Percentiles rank a stretch among this genome's conserved stretches.
These are phyloP conservation scores for Fraxinus anomala DNA, from an alignment of 257 asterid genomes.

Conservation along the genomic window DNA sequence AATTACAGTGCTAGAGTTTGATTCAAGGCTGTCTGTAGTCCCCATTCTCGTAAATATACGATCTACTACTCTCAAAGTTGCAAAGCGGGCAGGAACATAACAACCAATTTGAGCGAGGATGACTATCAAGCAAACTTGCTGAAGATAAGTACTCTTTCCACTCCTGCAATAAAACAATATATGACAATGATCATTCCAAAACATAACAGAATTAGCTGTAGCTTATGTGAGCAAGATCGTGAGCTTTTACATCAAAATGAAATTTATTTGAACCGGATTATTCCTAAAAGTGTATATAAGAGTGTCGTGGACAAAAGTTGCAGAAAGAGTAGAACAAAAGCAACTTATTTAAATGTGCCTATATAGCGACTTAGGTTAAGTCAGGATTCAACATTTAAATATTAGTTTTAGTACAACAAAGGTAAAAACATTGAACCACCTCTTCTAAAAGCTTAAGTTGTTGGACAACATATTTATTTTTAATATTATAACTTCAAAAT, in stretches of 20 bases:
- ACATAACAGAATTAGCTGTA: slow-evolving; percentile 14
- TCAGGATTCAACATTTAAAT: no score
- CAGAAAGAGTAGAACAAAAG: not conserved
- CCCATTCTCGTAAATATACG: slow-evolving; percentile 99
- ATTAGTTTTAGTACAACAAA: no score
- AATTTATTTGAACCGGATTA: slow-evolving; percentile 4
- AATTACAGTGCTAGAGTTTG: slow-evolving; percentile 92
- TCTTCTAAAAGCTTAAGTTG: not conserved
- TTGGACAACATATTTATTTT: no score
- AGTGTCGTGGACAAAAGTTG: slow-evolving; percentile 15
- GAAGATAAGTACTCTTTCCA: slow-evolving; percentile 97
- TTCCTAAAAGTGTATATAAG: slow-evolving; percentile 11
- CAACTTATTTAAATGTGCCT: not conserved
- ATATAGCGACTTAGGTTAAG: no score
- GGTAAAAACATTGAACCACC: no score
- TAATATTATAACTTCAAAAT: no score
- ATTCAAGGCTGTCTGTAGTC: slow-evolving; percentile 81
- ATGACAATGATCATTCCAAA: slow-evolving; percentile 18
- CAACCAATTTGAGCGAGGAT: slow-evolving; percentile 99
- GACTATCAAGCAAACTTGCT: slow-evolving; percentile 83
- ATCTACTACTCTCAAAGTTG: slow-evolving; percentile 82
- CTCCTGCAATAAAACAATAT: slow-evolving; percentile 62
- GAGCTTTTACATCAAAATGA: not conserved
- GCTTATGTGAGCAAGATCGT: slow-evolving; percentile 9
- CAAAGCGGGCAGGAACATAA: slow-evolving; percentile 90